Percentiles rank a stretch among this genome's conserved stretches.
These are phyloP conservation scores for Trichomonascus vanleenenianus DNA, from an alignment of 805 yeast species.

Conservation along the genomic window DNA sequence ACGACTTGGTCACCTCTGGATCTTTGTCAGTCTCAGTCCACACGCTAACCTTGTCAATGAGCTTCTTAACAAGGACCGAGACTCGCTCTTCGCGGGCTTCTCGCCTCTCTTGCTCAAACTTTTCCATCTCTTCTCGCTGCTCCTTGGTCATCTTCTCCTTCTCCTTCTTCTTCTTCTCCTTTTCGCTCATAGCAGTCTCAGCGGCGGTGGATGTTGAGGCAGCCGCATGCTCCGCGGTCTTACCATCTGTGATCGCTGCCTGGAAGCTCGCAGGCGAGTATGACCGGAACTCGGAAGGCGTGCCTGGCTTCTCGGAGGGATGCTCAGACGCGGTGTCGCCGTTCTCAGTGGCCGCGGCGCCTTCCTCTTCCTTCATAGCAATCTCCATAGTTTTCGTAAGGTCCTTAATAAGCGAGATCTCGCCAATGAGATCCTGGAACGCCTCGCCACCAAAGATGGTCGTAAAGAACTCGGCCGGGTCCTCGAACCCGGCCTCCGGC, in stretches of 20 bases:
- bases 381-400: conserved; percentile 54
- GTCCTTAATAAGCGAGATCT: conserved; percentile 69
- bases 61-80: conserved; percentile 50
- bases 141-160: conserved; percentile 31
- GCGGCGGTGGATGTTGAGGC: neutral
- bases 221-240: neutral
- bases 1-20: conserved; percentile 53
- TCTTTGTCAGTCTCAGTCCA: conserved; percentile 58
- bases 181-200: conserved; percentile 14
- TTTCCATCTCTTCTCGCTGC: conserved; percentile 45
- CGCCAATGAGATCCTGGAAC: conserved; percentile 77
- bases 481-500: conserved; percentile 66
- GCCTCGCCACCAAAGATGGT: conserved; percentile 90
- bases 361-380: conserved; percentile 39
- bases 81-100: conserved; percentile 59
- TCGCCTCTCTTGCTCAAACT: conserved; percentile 71
- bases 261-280: neutral
- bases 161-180: conserved; percentile 26
- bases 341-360: conserved; percentile 12
- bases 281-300: neutral
- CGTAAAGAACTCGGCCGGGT: conserved; percentile 79
- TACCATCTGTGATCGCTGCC: neutral
- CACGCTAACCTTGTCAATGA: conserved; percentile 46
- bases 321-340: conserved; percentile 13
- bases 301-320: conserved; percentile 5